Evolutionary conservation across 768 basidiomycete species (phyloP).

Genomic region (Coprinellus aureogranulatus): DNA sequence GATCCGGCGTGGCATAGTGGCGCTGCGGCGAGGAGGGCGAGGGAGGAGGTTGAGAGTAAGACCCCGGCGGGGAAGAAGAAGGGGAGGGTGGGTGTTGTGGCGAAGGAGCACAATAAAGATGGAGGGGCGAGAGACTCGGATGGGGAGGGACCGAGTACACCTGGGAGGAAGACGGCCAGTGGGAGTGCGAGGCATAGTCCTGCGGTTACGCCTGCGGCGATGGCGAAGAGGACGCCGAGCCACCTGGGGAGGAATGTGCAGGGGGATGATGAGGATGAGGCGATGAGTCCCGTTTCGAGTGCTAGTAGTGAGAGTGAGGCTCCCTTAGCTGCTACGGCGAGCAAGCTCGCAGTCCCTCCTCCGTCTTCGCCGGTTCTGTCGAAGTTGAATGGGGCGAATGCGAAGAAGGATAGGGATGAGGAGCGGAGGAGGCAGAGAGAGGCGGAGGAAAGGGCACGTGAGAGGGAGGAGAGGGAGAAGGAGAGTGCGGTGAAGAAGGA

Average conservation of each 20-base stretch:
- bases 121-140: conserved; percentile 42
- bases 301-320: conserved; percentile 57
- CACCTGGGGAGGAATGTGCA: conserved; percentile 19
- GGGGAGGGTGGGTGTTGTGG: conserved; percentile 44
- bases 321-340: too few relatives aligned
- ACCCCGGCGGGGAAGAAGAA: conserved; percentile 44
- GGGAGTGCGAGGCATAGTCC: conserved; percentile 39
- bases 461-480: conserved; percentile 10
- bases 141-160: conserved; percentile 38
- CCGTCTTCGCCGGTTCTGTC: too few relatives aligned
- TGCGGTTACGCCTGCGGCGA: conserved; percentile 46
- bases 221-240: conserved; percentile 28
- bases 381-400: conserved; percentile 52
- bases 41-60: conserved; percentile 34
- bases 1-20: conserved; percentile 69
- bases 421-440: conserved; percentile 10
- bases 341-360: too few relatives aligned
- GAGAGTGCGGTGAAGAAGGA: conserved; percentile 1
- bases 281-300: conserved; percentile 75
- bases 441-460: conserved; percentile 1
- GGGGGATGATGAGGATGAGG: conserved; percentile 52
- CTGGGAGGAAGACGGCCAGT: conserved; percentile 37
- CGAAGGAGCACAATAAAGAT: conserved; percentile 49
- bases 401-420: conserved; percentile 8
- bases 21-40: conserved; percentile 50